phyloP scores from a whole-genome alignment of 306 rosid genomes.

The Medicago lupulina region DNA sequence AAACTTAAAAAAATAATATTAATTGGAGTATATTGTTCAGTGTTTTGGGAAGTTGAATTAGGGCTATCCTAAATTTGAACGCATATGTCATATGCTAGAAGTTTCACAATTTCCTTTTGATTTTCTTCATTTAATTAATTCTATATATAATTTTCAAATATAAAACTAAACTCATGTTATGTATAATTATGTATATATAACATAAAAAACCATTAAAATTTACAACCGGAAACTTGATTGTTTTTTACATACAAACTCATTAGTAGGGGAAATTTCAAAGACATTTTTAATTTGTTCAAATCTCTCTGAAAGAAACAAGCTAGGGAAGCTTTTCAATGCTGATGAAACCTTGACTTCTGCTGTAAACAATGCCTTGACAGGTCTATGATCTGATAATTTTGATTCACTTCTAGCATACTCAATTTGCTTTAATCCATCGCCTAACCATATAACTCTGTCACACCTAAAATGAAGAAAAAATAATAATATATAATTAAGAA shows the following conservation, averaged over 20 bases:
- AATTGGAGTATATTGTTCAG: too few relatives aligned
- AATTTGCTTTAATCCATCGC: constrained; percentile 66
- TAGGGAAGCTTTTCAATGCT: constrained; percentile 33
- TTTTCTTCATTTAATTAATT: too few relatives aligned
- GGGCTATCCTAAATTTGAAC: background rate
- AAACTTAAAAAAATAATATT: too few relatives aligned
- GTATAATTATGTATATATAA: background rate
- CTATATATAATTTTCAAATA: background rate
- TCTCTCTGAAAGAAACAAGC: constrained; percentile 63
- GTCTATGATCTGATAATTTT: constrained; percentile 79
- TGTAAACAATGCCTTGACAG: constrained; percentile 70
- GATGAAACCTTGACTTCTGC: constrained; percentile 53
- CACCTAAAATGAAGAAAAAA: constrained; percentile 61
- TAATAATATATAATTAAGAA: too few relatives aligned
- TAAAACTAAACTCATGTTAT: constrained; percentile 9
- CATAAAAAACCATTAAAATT: constrained; percentile 25
- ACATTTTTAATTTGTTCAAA: constrained; percentile 47
- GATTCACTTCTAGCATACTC: constrained; percentile 67
- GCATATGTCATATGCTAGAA: background rate
- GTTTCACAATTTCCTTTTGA: background rate
- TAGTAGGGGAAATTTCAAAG: constrained; percentile 48
- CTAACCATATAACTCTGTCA: constrained; percentile 78
- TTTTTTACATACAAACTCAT: constrained; percentile 40
- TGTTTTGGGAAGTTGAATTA: too few relatives aligned
- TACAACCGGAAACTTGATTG: constrained; percentile 52